These are phyloP conservation scores for Beauveria caledonica DNA, from an alignment of 2,329 filamentous ascomycete species.

Conservation along the genomic window DNA sequence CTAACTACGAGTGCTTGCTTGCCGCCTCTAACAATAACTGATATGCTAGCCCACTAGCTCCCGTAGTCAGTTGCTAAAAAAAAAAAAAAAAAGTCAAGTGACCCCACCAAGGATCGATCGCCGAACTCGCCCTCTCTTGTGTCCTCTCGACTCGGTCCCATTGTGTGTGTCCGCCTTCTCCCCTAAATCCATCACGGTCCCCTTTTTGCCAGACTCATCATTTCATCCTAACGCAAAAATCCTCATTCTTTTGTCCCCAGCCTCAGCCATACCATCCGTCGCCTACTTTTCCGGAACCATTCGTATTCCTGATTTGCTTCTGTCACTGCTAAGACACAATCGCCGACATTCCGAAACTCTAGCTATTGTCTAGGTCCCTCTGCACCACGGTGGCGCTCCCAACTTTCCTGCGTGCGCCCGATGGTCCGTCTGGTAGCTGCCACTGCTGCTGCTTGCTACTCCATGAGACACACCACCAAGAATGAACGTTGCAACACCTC, in stretches of 20 bases:
- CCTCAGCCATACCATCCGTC: background rate
- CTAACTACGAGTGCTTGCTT: too few species aligned
- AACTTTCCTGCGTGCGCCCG: background rate
- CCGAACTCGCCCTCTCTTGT: background rate
- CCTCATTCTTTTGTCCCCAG: background rate
- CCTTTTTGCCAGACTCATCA: conserved; percentile 1
- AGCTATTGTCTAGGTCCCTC: background rate
- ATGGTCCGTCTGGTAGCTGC: conserved; percentile 2
- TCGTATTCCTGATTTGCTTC: background rate
- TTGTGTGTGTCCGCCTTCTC: background rate
- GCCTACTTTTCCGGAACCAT: background rate
- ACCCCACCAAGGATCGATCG: too few species aligned
- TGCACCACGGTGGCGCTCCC: conserved; percentile 8
- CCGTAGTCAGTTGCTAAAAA: background rate
- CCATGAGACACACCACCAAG: conserved; percentile 9
- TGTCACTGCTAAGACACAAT: background rate
- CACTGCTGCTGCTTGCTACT: background rate
- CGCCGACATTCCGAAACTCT: conserved; percentile 4
- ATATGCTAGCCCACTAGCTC: too few species aligned
- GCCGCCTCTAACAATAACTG: too few species aligned
- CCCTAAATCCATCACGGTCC: background rate
- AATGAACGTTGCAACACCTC: conserved; percentile 3
- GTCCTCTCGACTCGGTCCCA: background rate
- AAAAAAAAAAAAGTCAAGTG: background rate
- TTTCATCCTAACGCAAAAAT: background rate